Evolutionary conservation across 1,284 basidiomycete genomes (phyloP), one percentile per base, ranked within the genome.

Genomic region (Coniferiporia weirii): DNA sequence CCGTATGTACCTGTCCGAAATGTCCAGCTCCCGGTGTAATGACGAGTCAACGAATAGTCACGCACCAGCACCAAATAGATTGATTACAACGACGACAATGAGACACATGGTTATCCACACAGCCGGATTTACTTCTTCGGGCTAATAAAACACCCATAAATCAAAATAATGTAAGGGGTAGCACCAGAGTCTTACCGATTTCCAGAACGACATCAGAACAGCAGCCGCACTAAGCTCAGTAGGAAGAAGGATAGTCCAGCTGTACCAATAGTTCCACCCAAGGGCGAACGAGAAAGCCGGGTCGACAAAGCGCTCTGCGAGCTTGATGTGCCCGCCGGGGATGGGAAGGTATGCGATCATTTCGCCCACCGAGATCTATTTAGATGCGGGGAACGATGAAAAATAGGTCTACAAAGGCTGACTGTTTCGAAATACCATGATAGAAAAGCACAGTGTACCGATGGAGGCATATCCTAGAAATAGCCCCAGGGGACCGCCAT

Each of bases 181-280:
- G 34, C 22, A 27, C 17, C 17, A n/a, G 54, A 51, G 22, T 36
- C 36, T 56, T 13, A 57, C 63, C 48, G 36, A 60, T 59, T 59
- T 73, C 89, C 90, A 93, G 68, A 82, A 89, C 52, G 85, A 79
- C 66, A 93, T 85, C 13, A 94, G 75, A 15, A 93, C 81, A 4
- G 90, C 81, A 1, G 87, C 82, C 22, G 91, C 91, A 59, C 84
- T 84, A 15, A 93, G 73, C 67, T 94, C 91, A 4, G 89, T 86
- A 4, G 91, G 90, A 27, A 92, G 76, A 56, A 89, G 72, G 60
- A 86, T 81, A 0, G 72, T 74, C 83, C 87, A 89, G 66, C 85
- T 87, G 69, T 87, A 89, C 83, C 85, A 88, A 69, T 91, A 91
- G 66, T 89, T 86, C 87, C 87, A 93, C 9, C 89, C 90, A 82